Evolutionary conservation across 371 early-diverging fungal species (phyloP), one percentile per base, ranked within the genome.

Genomic region (Mucor irregularis): DNA sequence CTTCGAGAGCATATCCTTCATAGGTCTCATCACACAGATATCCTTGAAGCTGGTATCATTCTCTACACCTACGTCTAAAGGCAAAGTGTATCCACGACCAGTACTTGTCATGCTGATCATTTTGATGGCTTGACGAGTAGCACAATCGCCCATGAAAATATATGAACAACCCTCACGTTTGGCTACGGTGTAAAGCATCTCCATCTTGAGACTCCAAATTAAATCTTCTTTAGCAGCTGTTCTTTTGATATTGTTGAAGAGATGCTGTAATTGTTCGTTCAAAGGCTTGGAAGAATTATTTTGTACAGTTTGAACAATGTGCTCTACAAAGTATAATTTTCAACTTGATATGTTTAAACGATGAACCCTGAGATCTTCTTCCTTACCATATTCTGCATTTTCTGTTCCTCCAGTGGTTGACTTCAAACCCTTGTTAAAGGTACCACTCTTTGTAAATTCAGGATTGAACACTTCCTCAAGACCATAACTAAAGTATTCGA

Each of bases 41-140:
- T 66, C 85, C 10, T 62, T 42, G 53, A 69, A 70, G 21, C 62
- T 56, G 3, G 48, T 42, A 31, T 66, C 53, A 16, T 80, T 74
- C 49, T 90, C 87, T 5, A 81, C 69, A 1, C 88, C 81, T 4
- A 90, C 80, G 43, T 93, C 93, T 17, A 86, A 69, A 5, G 96
- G 92, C 19, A 94, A 66, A 29, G 85, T 87, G 62, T 89, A 89
- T 14, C 96, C 96, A 24, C 93, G 85, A 1, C 96, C 96, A 49
- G 91, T 88, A 39, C 88, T 81, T 6, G 91, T 91, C 56, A 84
- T 69, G 0, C 91, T 70, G 34, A 96, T 87, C 48, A 88, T 84
- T 51, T 85, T 87, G 42, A 90, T 83, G 0, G 95, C 93, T 16
- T 92, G 80, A 25, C 89, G 79, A 16, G 93, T 92, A 5, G 90